Percentiles rank a stretch among this genome's conserved stretches.
Evolutionary conservation across 2,329 filamentous ascomycete genomes (phyloP).

Genomic region (Berkeleyomyces basicola): DNA sequence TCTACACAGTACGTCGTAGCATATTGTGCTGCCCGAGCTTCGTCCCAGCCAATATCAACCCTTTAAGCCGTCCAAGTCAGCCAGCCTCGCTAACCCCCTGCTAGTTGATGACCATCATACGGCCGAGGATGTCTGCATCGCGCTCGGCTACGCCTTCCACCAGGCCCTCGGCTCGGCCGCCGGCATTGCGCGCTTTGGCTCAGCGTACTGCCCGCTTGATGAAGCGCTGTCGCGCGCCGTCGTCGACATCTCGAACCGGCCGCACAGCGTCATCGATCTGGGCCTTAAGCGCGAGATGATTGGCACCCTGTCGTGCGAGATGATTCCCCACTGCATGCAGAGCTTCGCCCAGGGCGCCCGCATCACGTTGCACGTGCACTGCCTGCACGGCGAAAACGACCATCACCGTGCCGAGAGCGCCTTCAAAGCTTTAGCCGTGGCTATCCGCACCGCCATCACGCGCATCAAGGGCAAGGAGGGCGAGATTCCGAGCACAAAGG

Average conservation of each 20-base stretch:
- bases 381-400: constrained; percentile 78
- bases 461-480: constrained; percentile 67
- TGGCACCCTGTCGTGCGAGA: constrained; percentile 83
- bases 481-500: constrained; percentile 92
- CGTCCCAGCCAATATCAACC: background rate
- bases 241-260: constrained; percentile 85
- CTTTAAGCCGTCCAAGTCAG: background rate
- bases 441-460: constrained; percentile 59
- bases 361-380: constrained; percentile 90
- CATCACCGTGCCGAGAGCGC: constrained; percentile 93
- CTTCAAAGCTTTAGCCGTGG: constrained; percentile 89
- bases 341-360: constrained; percentile 84
- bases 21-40: background rate
- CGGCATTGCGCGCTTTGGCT: constrained; percentile 79
- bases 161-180: constrained; percentile 58
- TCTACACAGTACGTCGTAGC: constrained; percentile 54
- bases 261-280: constrained; percentile 68
- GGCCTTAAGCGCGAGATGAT: constrained; percentile 84
- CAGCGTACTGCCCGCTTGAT: constrained; percentile 83
- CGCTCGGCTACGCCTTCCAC: constrained; percentile 74
- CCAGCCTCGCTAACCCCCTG: background rate
- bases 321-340: constrained; percentile 91
- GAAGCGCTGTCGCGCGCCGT: constrained; percentile 89
- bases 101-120: constrained; percentile 97
- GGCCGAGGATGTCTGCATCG: constrained; percentile 85